phyloP scores from a whole-genome alignment of 1,284 basidiomycete species.

The Trametes sp. region DNA sequence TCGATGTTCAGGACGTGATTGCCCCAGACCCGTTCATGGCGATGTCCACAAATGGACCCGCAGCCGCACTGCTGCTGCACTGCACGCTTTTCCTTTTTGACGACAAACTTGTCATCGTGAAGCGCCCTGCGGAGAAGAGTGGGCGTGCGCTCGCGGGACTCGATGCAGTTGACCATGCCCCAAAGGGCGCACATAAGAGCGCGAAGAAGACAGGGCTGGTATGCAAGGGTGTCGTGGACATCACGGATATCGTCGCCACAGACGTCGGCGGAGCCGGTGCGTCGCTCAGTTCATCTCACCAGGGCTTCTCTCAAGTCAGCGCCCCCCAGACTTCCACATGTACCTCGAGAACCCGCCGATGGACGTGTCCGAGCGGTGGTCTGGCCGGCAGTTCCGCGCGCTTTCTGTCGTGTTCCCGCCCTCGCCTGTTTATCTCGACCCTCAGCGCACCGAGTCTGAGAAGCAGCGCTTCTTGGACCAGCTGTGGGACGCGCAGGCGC shows the following conservation, averaged over 20 bases:
- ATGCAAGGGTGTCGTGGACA: constrained; percentile 87
- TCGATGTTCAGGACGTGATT: constrained; percentile 91
- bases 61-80: constrained; percentile 55
- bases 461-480: constrained; percentile 89
- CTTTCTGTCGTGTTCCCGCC: constrained; percentile 79
- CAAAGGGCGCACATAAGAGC: constrained; percentile 68
- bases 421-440: constrained; percentile 66
- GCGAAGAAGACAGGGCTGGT: constrained; percentile 75
- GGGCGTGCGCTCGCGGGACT: constrained; percentile 83
- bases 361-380: constrained; percentile 86
- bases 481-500: constrained; percentile 85
- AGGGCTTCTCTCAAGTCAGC: background rate
- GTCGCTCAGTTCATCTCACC: background rate
- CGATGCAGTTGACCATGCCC: constrained; percentile 81
- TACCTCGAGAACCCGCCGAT: constrained; percentile 82
- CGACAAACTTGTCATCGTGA: constrained; percentile 92
- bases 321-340: constrained; percentile 77
- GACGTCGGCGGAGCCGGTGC: constrained; percentile 86
- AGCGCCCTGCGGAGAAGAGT: constrained; percentile 82
- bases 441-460: constrained; percentile 64
- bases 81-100: constrained; percentile 95
- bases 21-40: constrained; percentile 47
- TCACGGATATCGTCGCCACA: constrained; percentile 84
- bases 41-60: constrained; percentile 46
- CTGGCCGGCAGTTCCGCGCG: constrained; percentile 81